phyloP scores from a whole-genome alignment of 805 yeast species.

The Pichia nanzhaoensis region DNA sequence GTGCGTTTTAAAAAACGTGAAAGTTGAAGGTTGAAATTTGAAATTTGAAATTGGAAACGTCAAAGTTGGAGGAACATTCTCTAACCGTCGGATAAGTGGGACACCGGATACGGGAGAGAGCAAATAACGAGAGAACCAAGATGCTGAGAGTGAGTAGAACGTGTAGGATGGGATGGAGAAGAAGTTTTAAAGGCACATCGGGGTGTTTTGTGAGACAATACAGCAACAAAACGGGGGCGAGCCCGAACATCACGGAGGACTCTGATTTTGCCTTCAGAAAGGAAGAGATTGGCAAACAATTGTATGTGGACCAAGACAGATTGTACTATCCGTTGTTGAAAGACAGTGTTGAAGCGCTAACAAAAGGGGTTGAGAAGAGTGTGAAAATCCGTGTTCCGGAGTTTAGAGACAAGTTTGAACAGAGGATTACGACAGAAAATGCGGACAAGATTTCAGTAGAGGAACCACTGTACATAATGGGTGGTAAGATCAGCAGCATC shows the following conservation, averaged over 20 bases:
- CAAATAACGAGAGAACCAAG: too few species aligned
- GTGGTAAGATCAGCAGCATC: constrained; percentile 55
- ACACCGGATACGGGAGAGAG: too few species aligned
- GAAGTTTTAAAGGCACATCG: too few species aligned
- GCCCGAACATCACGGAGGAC: constrained; percentile 21
- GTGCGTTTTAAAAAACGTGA: too few species aligned
- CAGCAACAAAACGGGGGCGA: too few species aligned
- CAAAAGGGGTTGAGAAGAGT: neutral
- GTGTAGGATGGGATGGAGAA: too few species aligned
- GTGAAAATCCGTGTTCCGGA: constrained; percentile 32
- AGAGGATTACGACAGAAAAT: constrained; percentile 22
- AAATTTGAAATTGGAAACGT: too few species aligned
- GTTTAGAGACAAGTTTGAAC: constrained; percentile 29
- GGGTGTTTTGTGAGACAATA: too few species aligned
- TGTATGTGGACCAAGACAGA: constrained; percentile 17
- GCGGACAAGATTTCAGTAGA: constrained; percentile 22
- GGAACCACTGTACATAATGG: constrained; percentile 23
- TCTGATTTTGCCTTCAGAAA: constrained; percentile 31
- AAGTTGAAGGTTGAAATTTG: too few species aligned
- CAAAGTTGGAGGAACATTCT: too few species aligned
- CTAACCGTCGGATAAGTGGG: too few species aligned
- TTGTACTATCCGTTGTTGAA: constrained; percentile 23
- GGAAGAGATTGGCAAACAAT: constrained; percentile 12
- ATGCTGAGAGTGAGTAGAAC: too few species aligned
- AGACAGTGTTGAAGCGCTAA: constrained; percentile 5